Evolutionary conservation across 1,284 basidiomycete species (phyloP), one percentile per base, ranked within the genome.

Genomic region (Mycosarcoma mackinlayi): DNA sequence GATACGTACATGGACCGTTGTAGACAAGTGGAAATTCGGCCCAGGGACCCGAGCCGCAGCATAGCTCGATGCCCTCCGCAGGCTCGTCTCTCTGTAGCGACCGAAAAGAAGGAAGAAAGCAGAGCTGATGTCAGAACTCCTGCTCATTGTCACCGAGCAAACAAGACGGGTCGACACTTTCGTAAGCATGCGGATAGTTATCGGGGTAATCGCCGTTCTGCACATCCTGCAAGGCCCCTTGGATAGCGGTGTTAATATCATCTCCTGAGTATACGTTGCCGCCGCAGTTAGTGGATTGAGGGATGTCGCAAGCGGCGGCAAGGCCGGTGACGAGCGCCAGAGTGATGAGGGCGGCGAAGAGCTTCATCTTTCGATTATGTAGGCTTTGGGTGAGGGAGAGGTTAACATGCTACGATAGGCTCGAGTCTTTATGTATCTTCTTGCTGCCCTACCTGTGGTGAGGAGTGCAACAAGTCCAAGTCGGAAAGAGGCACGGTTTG

Each of bases 291-390:
- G 51, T 37, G 11, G 58, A 31, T 7, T 34, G 28, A 13, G 49
- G 49, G 19, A 30, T 28, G 16, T 46, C 38, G 30, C 54, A 59
- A 13, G 52, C 51, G 30, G 60, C 52, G 14, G 35, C 40, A 24
- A 57, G 45, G 7, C 47, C 52, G 10, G 49, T 45, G 9, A 49
- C 50, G 5, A 59, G 23, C 21, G 37, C 42, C 33, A 57, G 41
- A 27, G 57, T 37, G 16, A 57, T 37, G 39, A 46, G 40, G 25
- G 44, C 4, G 28, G 50, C 40, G 44, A 65, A 25, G 53, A 61
- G 56, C 59, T 71, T 51, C 67, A 71, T 71, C 27, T 41, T 55
- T 8, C 8, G 14, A n/a, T n/a, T n/a, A n/a, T n/a, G n/a, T n/a
- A n/a, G n/a, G n/a, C n/a, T n/a, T n/a, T n/a, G n/a, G n/a, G n/a